Evolutionary conservation across 169 alveolate genomes (phyloP).

Genomic region (Plasmodium cynomolgi): DNA sequence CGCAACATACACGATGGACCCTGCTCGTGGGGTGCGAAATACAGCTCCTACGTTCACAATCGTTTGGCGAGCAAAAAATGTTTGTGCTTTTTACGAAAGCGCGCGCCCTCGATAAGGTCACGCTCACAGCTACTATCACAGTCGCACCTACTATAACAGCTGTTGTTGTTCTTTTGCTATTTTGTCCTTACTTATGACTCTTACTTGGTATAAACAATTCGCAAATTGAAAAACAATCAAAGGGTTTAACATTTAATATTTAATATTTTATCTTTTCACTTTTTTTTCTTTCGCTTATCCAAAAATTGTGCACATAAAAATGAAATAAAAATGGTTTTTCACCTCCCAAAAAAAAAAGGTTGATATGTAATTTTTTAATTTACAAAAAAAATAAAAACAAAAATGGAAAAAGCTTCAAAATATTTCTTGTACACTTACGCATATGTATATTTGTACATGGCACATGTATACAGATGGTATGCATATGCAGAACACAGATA

Average conservation of each 20-base stretch:
- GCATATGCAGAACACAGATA: not conserved
- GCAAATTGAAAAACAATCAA: not conserved
- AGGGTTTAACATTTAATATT: not conserved
- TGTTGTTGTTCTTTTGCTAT: not conserved
- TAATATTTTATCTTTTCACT: not conserved
- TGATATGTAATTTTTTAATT: not conserved
- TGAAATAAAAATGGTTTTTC: not conserved
- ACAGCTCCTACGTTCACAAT: not conserved
- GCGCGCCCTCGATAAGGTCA: not conserved
- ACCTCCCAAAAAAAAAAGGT: not conserved
- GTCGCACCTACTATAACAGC: not conserved
- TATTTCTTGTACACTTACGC: not conserved
- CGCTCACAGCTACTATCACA: not conserved
- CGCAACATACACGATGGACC: not conserved
- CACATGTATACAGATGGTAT: not conserved
- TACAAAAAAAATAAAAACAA: not conserved
- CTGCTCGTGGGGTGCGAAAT: not conserved
- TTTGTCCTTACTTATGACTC: not conserved
- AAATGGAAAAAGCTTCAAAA: not conserved
- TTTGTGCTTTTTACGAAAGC: not conserved
- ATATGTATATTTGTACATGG: not conserved
- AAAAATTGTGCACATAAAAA: not conserved
- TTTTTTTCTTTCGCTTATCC: not conserved
- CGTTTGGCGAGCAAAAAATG: not conserved
- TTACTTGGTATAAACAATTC: not conserved